A percentile compares a stretch with the other conserved stretches of the same genome.
phyloP scores from a whole-genome alignment of 352 stramenopile species.

The Phytophthora syringae region DNA sequence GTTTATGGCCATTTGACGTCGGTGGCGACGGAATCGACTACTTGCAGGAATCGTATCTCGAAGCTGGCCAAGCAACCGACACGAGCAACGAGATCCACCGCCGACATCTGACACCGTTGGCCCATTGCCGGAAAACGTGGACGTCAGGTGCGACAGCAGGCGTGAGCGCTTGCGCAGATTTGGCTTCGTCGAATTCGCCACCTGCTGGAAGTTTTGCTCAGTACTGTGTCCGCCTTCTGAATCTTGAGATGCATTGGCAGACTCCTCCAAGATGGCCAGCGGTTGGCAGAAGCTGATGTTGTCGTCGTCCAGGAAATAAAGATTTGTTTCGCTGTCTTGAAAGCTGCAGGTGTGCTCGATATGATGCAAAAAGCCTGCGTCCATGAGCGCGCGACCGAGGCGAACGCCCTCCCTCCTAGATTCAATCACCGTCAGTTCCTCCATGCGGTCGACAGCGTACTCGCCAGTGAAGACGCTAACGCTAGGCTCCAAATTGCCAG shows the following conservation, averaged over 20 bases:
- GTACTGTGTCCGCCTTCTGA: conserved; percentile 16
- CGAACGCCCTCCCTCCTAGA: conserved; percentile 42
- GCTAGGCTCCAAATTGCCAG: conserved; percentile 12
- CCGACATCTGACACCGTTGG: conserved; percentile 4
- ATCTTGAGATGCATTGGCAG: conserved; percentile 12
- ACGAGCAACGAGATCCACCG: conserved; percentile 10
- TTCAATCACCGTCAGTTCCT: conserved; percentile 36
- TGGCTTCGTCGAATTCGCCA: conserved; percentile 7
- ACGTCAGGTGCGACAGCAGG: conserved; percentile 36
- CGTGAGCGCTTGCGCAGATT: conserved; percentile 25
- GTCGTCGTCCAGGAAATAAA: conserved; percentile 64
- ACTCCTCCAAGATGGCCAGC: conserved; percentile 45
- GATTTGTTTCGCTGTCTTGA: conserved; percentile 32
- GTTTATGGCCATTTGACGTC: conserved; percentile 1
- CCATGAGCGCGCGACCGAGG: conserved; percentile 65
- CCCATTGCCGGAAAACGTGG: conserved; percentile 30
- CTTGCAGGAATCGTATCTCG: conserved; percentile 11
- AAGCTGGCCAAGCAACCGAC: conserved; percentile 21
- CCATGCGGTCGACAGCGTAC: conserved; percentile 42
- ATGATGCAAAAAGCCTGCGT: conserved; percentile 67
- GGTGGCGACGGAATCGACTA: conserved; percentile 7
- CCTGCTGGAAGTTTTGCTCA: conserved; percentile 5
- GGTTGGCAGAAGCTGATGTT: conserved; percentile 53
- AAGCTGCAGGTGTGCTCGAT: conserved; percentile 45
- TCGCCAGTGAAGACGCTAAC: conserved; percentile 41